Evolutionary conservation across 257 asterid genomes (phyloP), one percentile per base, ranked within the genome.

Genomic region (Ballota nigra): DNA sequence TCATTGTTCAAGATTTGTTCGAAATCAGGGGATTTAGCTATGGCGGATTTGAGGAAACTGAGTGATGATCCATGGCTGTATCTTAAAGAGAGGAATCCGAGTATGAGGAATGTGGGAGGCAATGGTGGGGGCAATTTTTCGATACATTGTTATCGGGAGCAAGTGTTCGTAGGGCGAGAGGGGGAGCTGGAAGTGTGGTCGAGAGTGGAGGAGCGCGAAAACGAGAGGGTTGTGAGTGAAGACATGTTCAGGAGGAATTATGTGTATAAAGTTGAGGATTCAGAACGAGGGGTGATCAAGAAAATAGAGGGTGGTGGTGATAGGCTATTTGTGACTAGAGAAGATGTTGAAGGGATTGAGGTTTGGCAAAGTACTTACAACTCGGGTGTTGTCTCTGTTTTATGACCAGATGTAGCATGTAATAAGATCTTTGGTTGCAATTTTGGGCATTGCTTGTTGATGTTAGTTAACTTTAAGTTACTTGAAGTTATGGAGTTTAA

Each of bases 151-250:
- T 91, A 89, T 63, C 77, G 89, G 58, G 87, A 86, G 74, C 99
- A 94, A 79, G 84, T 77, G 68, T 91, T 91, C 45, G 86, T 88
- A 2, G 98, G 98, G 66, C 81, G 99, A 72, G 96, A 80, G 22
- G 95, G 96, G 2, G 99, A 85, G 79, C 63, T 94, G 66, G 98
- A 94, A 82, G 99, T 94, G 22, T 94, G 98, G 99, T 91, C 97
- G 26, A 82, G 82, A 63, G 86, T 79, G 16, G 85, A 70, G 65
- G 91, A 79, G 31, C 33, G 70, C 23, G 83, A 34, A 5, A 55
- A 75, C 51, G 84, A 79, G 79, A 82, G 71, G 78, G 43, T 59
- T 71, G 65, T 81, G 63, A 66, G 63, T 62, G 97, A 85, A 77
- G 96, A 81, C 28, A 74, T 82, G 81, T 87, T 84, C 53, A 84